Evolutionary conservation across 1,139 yeast species (phyloP), one percentile per base, ranked within the genome.

Genomic region (Taiozyma sp.): DNA sequence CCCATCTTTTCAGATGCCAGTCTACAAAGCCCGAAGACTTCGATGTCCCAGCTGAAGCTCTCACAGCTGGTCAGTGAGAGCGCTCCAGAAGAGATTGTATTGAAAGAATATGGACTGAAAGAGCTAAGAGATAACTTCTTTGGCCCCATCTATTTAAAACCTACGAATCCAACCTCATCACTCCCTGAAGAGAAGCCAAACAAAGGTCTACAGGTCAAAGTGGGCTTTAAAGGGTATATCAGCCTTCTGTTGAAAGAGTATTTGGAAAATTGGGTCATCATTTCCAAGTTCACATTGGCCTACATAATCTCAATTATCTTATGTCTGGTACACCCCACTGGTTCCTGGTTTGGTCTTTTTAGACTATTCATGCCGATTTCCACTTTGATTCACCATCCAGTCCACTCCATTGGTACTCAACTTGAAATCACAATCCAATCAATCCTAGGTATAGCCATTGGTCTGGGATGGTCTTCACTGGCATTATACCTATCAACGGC

Each of bases 61-160:
- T 59, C 61, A 19, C 60, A 62, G 40, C 57, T 70, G 24, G 58
- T 63, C 3, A 14, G 43, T 22, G 44, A 45, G 7, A 55, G 62
- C 19, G 54, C 57, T 8, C 54, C 56, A 8, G 54, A 63, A 8
- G 67, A 68, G 54, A 62, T 64, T 21, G 54, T 58, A 0, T 46
- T 67, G n/a, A 68, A 62, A 10, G 51, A 57, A 30, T 54, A 67
- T 43, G 71, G 68, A 2, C 49, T 75, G 19, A 74, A 73, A 49
- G 81, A 76, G 54, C 56, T 73, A 26, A 63, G 80, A 53, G 73
- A 73, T 49, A 80, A 79, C 3, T 75, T 72, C 55, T 76, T 76
- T 53, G 80, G 76, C 54, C 74, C 80, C 0, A 63, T 70, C 1
- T 76, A 68, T 53, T 63, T 68, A n/a, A 71, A 71, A 26, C 71